A percentile compares a stretch with the other conserved stretches of the same genome.
phyloP scores from a whole-genome alignment of 2,329 filamentous ascomycete genomes.

The Aspergillus chevalieri region DNA sequence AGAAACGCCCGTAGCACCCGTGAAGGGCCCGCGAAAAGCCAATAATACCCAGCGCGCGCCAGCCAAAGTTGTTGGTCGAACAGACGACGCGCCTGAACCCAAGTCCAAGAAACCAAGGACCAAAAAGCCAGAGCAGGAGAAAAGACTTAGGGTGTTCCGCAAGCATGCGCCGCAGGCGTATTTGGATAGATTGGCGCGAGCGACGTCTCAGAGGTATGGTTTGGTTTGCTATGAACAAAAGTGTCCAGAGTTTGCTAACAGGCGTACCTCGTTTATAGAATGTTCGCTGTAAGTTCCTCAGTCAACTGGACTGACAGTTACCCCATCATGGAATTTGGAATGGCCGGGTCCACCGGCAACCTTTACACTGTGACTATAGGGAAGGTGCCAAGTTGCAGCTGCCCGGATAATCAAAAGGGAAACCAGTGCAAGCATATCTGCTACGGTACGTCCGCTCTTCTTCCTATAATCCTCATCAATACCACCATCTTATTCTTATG shows the following conservation, averaged over 20 bases:
- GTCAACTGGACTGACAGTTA: slow-evolving; percentile 39
- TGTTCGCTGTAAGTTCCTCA: slow-evolving; percentile 52
- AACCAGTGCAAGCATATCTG: slow-evolving; percentile 61
- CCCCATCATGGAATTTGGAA: slow-evolving; percentile 48
- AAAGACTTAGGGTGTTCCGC: slow-evolving; percentile 37
- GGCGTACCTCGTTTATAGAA: slow-evolving; percentile 25
- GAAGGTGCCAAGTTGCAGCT: slow-evolving; percentile 49
- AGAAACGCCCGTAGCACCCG: background rate
- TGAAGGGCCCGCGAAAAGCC: slow-evolving; percentile 4
- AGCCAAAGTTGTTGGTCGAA: slow-evolving; percentile 13
- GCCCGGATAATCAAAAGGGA: slow-evolving; percentile 49
- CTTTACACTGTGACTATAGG: slow-evolving; percentile 54
- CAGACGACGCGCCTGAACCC: slow-evolving; percentile 4
- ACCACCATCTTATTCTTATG: background rate
- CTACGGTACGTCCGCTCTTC: slow-evolving; percentile 40
- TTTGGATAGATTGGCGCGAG: slow-evolving; percentile 43
- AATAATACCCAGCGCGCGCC: background rate
- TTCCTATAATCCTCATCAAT: background rate
- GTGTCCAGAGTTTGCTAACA: slow-evolving; percentile 1
- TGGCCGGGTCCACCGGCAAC: slow-evolving; percentile 58
- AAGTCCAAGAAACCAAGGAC: background rate
- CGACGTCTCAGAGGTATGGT: slow-evolving; percentile 41
- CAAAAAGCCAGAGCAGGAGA: slow-evolving; percentile 22
- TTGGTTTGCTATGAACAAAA: background rate
- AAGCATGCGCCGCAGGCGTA: slow-evolving; percentile 42